Conservation (phyloP, 2,329 filamentous ascomycete species). For the Aschersonia sp. region DNA sequence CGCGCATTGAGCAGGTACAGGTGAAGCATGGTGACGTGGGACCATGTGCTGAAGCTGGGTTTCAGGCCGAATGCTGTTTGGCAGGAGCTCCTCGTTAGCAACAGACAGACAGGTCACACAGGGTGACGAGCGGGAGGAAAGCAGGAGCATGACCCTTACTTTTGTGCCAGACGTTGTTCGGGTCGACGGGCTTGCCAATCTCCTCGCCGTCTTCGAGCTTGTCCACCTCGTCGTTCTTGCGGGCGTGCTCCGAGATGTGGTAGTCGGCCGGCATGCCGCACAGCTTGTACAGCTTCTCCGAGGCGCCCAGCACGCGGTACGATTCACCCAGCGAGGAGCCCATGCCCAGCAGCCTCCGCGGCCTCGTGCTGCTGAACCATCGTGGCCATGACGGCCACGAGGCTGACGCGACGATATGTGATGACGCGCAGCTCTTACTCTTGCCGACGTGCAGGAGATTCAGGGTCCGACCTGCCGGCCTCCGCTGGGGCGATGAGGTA, state of each 20-base stretch:
- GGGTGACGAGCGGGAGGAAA: not conserved
- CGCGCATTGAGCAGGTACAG: slow-evolving; percentile 83
- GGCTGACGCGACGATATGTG: not conserved
- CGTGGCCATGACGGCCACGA: slow-evolving; percentile 10
- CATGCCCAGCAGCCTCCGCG: slow-evolving; percentile 18
- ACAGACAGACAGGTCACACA: not conserved
- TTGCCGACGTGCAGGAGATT: not conserved
- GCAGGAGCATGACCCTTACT: slow-evolving; percentile 30
- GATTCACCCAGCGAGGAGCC: slow-evolving; percentile 21
- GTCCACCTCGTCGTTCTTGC: slow-evolving; percentile 51
- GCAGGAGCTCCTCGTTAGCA: not conserved
- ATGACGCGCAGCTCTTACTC: not conserved
- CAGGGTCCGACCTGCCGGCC: too few relatives aligned
- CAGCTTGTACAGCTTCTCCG: slow-evolving; percentile 62
- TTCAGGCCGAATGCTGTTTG: slow-evolving; percentile 56
- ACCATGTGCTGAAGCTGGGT: slow-evolving; percentile 90
- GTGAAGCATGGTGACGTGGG: slow-evolving; percentile 89
- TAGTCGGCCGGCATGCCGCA: slow-evolving; percentile 66
- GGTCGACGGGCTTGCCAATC: slow-evolving; percentile 37
- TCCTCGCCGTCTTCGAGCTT: slow-evolving; percentile 70
- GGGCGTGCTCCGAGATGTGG: slow-evolving; percentile 51
- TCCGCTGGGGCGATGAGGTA: too few relatives aligned
- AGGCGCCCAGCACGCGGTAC: slow-evolving; percentile 69
- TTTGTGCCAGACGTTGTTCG: slow-evolving; percentile 51
- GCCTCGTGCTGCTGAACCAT: slow-evolving; percentile 20